Evolutionary conservation across 305 asterid genomes (phyloP).

Genomic region (Rubia balearica): DNA sequence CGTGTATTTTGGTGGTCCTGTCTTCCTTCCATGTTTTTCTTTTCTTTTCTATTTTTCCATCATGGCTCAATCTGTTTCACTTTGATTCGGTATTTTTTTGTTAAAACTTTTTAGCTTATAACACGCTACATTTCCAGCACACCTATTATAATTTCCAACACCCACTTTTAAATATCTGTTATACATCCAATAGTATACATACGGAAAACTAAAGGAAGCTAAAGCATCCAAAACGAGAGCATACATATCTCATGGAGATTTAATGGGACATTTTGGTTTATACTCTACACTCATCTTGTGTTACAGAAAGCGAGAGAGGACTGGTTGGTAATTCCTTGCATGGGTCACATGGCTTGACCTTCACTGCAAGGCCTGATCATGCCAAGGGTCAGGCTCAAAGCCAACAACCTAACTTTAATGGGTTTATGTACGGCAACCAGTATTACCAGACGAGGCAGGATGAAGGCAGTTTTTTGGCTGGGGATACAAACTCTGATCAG

Average conservation of each 20-base stretch:
- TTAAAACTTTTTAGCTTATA: not conserved
- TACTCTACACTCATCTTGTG: not conserved
- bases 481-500: conserved; percentile 53
- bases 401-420: conserved; percentile 58
- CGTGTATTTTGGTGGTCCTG: not conserved
- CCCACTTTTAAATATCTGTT: not conserved
- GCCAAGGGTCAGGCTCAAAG: conserved; percentile 39
- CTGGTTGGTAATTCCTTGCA: conserved; percentile 43
- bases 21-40: not conserved
- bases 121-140: not conserved
- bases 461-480: conserved; percentile 54
- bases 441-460: conserved; percentile 48
- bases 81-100: not conserved
- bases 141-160: no score
- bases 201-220: not conserved
- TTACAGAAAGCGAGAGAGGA: conserved; percentile 60
- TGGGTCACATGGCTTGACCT: conserved; percentile 49
- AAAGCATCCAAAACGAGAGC: not conserved
- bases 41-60: conserved; percentile 8
- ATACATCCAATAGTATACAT: not conserved
- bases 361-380: conserved; percentile 51
- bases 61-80: not conserved
- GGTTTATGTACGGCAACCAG: conserved; percentile 55
- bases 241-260: not conserved
- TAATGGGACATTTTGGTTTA: not conserved